Evolutionary conservation across 129 eudicot genomes (phyloP).

Genomic region (Ambrosia artemisiifolia): DNA sequence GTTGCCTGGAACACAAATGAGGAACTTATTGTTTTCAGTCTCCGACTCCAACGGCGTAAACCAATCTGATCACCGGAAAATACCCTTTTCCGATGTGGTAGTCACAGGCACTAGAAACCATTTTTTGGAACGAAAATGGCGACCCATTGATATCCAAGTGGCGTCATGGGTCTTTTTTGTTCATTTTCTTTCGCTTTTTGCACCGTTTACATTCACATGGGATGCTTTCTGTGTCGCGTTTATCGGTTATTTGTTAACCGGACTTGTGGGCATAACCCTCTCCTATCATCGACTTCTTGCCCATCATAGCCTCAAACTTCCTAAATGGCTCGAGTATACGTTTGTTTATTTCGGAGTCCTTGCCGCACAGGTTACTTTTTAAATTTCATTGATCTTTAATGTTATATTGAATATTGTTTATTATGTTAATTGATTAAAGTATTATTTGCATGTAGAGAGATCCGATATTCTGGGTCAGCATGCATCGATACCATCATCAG

Average conservation of each 20-base stretch:
- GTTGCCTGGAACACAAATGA: slow-evolving; percentile 29
- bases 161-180: slow-evolving; percentile 22
- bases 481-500: slow-evolving; percentile 53
- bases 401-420: background rate
- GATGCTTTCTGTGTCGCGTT: slow-evolving; percentile 25
- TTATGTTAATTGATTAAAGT: background rate
- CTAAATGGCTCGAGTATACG: slow-evolving; percentile 40
- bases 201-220: slow-evolving; percentile 39
- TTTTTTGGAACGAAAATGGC: slow-evolving; percentile 28
- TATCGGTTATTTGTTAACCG: slow-evolving; percentile 29
- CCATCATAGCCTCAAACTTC: slow-evolving; percentile 34
- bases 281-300: slow-evolving; percentile 37
- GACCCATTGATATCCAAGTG: slow-evolving; percentile 32
- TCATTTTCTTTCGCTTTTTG: slow-evolving; percentile 31
- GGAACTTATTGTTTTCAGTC: slow-evolving; percentile 30
- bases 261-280: slow-evolving; percentile 32
- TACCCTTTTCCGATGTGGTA: slow-evolving; percentile 32
- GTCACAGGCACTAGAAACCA: slow-evolving; percentile 33
- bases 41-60: slow-evolving; percentile 23
- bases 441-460: slow-evolving; percentile 29
- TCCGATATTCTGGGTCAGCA: slow-evolving; percentile 63
- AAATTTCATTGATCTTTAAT: background rate
- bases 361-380: slow-evolving; percentile 32
- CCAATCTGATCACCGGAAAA: slow-evolving; percentile 31
- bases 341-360: slow-evolving; percentile 36